phyloP scores from a whole-genome alignment of 108 stramenopile species.

The Asterionellopsis glacialis region DNA sequence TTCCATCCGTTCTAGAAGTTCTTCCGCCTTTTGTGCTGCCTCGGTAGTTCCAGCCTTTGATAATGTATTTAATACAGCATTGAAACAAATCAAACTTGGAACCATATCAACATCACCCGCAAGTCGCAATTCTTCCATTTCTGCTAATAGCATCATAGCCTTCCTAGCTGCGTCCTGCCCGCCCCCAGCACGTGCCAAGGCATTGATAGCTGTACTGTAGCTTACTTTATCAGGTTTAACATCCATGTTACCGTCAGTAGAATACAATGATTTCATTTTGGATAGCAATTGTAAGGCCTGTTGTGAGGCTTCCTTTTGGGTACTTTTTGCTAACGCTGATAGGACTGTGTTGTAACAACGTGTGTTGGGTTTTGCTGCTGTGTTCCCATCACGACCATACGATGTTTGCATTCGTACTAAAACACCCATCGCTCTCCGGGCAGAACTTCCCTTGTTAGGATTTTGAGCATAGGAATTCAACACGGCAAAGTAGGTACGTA shows the following conservation, averaged over 20 bases:
- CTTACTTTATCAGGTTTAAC: conserved; percentile 63
- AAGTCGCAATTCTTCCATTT: conserved; percentile 35
- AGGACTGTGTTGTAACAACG: conserved; percentile 2
- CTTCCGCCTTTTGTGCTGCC: conserved; percentile 19
- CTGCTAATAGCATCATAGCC: conserved; percentile 20
- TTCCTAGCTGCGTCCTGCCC: conserved; percentile 12
- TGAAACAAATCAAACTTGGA: conserved; percentile 58
- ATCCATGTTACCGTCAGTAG: not conserved
- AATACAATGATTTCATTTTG: not conserved
- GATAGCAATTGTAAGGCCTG: not conserved
- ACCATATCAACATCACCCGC: conserved; percentile 50
- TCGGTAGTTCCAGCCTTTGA: conserved; percentile 15
- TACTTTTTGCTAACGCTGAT: not conserved
- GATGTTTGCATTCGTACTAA: no score
- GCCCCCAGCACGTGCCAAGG: conserved; percentile 43
- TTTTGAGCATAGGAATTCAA: conserved; percentile 42
- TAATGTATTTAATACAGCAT: conserved; percentile 31
- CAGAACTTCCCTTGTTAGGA: no score
- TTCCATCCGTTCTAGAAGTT: conserved; percentile 29
- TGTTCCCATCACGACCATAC: no score
- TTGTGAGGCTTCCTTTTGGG: not conserved
- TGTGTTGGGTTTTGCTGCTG: no score
- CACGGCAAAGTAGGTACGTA: conserved; percentile 26
- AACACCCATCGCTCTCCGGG: not conserved
- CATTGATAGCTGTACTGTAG: conserved; percentile 50